Evolutionary conservation across 495 filamentous ascomycete species (phyloP), one percentile per base, ranked within the genome.

Genomic region (Jackrogersella minutella): DNA sequence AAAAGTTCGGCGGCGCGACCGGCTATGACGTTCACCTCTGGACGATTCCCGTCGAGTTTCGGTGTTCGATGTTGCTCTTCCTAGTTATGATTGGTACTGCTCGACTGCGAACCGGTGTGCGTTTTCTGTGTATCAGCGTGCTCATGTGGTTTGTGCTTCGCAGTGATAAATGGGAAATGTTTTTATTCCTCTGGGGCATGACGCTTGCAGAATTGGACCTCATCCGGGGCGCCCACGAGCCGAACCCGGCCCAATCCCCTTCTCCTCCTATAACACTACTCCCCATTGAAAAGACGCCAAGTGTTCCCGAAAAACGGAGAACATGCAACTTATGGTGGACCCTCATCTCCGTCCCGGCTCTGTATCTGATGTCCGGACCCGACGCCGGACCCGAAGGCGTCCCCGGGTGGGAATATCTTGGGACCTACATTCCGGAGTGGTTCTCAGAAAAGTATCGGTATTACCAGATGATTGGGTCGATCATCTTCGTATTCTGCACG

Each of bases 21-120:
- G 75, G 63, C 33, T 88, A 90, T 66, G 88, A 91, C 51, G 83
- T 87, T 4, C 87, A 90, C 61, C 77, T 90, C 0, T 91, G 88
- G 88, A 91, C 88, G 21, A 89, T 91, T n/a, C 88, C 88, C 0
- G 82, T 90, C 22, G 88, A 91, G 70, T 89, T 90, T 62, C 79
- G 86, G 50, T 82, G 82, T 60, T 88, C 86, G 7, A 83, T 91
- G 62, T 77, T 89, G 44, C 79, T 91, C 3, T 91, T 91, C 73
- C 68, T 89, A 43, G 79, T 80, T 1, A 78, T 86, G 24, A 62
- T 90, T 2, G 88, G 81, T 7, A 75, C 73, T 2, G 72, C 67
- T 13, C 61, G 74, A 41, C 34, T 80, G 30, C 72, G 65, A 28
- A 72, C 66, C 0, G 43, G 64, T 28, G 17, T 70, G 11, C 54